Percentiles rank a stretch among this genome's conserved stretches.
Evolutionary conservation across 1,139 yeast species (phyloP).

Genomic region (Debaryomycetaceae sp.): DNA sequence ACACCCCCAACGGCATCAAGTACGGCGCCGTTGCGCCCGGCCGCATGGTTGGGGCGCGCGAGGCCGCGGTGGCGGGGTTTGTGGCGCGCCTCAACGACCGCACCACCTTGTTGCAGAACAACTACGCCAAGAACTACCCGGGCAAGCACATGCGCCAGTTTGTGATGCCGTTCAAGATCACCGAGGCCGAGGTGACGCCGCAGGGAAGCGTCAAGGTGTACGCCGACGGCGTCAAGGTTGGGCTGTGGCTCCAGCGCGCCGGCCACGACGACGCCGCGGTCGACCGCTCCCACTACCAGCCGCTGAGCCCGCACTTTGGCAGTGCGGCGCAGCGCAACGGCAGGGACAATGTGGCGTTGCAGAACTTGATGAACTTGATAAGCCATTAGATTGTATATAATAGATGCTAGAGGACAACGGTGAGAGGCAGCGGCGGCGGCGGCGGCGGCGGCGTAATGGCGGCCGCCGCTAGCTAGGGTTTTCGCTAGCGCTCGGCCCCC

Average conservation of each 20-base stretch:
- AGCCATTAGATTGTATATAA: conserved; percentile 6
- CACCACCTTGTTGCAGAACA: conserved; percentile 35
- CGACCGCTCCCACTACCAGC: conserved; percentile 22
- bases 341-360: conserved; percentile 29
- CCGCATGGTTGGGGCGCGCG: conserved; percentile 52
- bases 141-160: conserved; percentile 45
- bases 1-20: conserved; percentile 71
- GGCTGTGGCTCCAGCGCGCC: conserved; percentile 35
- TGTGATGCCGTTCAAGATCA: conserved; percentile 40
- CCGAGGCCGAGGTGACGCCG: conserved; percentile 35
- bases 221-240: conserved; percentile 40
- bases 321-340: conserved; percentile 33
- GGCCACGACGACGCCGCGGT: conserved; percentile 13
- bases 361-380: conserved; percentile 31
- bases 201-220: conserved; percentile 35
- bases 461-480: too few species aligned
- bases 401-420: neutral
- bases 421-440: too few species aligned
- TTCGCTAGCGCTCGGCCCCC: neutral
- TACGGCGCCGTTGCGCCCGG: conserved; percentile 64
- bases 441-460: too few species aligned
- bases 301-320: conserved; percentile 30
- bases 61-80: conserved; percentile 77
- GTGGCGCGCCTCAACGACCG: conserved; percentile 42
- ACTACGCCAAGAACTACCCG: conserved; percentile 37